Evolutionary conservation across 768 basidiomycete species (phyloP), one percentile per base, ranked within the genome.

Genomic region (Polyporus arcularius): DNA sequence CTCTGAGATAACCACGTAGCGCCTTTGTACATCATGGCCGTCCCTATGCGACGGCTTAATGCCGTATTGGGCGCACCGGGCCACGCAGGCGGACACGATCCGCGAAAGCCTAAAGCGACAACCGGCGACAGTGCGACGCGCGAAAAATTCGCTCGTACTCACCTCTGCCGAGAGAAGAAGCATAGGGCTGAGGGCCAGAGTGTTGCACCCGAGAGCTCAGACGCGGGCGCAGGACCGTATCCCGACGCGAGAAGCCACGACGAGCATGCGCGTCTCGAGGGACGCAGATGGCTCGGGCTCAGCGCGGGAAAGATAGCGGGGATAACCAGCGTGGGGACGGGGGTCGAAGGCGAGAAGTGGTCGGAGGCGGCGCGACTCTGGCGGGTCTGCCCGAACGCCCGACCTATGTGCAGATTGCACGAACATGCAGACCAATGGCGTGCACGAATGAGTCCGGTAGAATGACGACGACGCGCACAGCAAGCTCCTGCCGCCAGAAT

Each of bases 71-170:
- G 46, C 52, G 53, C 60, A 52, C 12, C 18, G 42, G 30, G 50
- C 47, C 26, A 30, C 21, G 21, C 18, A 45, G 60, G 54, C 48
- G 28, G 46, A 9, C 46, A 61, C 53, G 60, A 56, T 56, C 55
- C 39, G 60, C 60, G 46, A 55, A 60, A 55, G 60, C 48, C 53
- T 55, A 55, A 59, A 30, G 26, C 18, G 57, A 45, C 18, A 26
- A 35, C 18, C 21, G 9, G 15, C 8, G 42, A 48, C 28, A 12
- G 7, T 6, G 26, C 26, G 6, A 26, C 18, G 7, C 46, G 14
- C 21, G 46, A 14, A 48, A 48, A 12, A 26, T 14, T 21, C 8
- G 26, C 18, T 7, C 21, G 26, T 12, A 16, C 46, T 12, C 21
- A 26, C 21, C 21, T 26, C 21, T 26, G 28, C 12, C 21, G 46